Conservation (phyloP, 2,329 filamentous ascomycete genomes). For the Xylaria polymorpha region DNA sequence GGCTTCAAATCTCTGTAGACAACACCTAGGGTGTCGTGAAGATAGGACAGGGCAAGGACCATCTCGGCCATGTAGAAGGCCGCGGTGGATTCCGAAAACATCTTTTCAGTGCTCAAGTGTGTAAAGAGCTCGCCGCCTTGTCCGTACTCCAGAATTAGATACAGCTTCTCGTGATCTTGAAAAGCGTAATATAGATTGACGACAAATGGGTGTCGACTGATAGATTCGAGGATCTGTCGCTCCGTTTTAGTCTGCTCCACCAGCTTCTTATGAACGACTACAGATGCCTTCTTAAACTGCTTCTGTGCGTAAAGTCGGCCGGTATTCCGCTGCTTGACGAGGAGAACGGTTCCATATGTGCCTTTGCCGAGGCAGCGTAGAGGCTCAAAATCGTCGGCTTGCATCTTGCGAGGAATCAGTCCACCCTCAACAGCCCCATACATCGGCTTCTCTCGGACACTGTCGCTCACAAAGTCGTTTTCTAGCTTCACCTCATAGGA, state of each 20-base stretch:
- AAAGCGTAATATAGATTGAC: slow-evolving; percentile 99
- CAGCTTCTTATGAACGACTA: slow-evolving; percentile 94
- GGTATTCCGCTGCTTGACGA: slow-evolving; percentile 89
- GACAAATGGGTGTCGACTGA: slow-evolving; percentile 96
- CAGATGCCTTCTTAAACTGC: slow-evolving; percentile 96
- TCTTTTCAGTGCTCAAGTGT: slow-evolving; percentile 92
- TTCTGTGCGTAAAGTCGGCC: slow-evolving; percentile 96
- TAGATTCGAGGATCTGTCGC: slow-evolving; percentile 91
- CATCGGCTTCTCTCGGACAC: slow-evolving; percentile 57
- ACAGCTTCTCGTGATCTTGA: slow-evolving; percentile 97
- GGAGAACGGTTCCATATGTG: slow-evolving; percentile 91
- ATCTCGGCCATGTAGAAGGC: slow-evolving; percentile 99
- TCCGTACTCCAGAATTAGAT: slow-evolving; percentile 96
- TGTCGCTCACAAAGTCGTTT: slow-evolving; percentile 83
- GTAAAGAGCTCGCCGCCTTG: slow-evolving; percentile 97
- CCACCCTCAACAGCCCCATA: slow-evolving; percentile 62
- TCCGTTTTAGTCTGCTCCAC: slow-evolving; percentile 98
- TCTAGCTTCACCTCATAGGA: slow-evolving; percentile 89
- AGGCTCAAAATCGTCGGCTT: slow-evolving; percentile 87
- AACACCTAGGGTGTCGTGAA: slow-evolving; percentile 91
- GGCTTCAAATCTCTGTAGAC: slow-evolving; percentile 98
- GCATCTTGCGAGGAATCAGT: slow-evolving; percentile 80
- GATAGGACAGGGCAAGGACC: slow-evolving; percentile 90
- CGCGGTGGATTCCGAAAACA: slow-evolving; percentile 90
- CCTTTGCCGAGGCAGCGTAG: slow-evolving; percentile 95